Evolutionary conservation across 2,329 filamentous ascomycete species (phyloP), one percentile per base, ranked within the genome.

Genomic region (Beauveria rudraprayagi): DNA sequence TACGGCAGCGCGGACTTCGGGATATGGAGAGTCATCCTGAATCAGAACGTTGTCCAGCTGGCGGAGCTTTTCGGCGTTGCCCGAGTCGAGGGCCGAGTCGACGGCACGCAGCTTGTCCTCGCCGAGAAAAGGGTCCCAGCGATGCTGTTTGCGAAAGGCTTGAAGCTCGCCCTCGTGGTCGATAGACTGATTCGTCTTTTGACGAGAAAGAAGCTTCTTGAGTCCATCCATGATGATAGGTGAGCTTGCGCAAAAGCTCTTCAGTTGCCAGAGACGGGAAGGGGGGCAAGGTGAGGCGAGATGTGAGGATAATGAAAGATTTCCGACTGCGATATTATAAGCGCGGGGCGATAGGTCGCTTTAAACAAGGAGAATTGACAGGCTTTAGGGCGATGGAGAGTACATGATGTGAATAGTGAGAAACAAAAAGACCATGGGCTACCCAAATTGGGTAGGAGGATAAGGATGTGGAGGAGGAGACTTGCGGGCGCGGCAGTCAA

Each of bases 101-200:
- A 84, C 75, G 62, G 75, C 77, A n/a, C 83, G 77, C 51, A 79
- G 74, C 28, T 81, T 76, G 55, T 82, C 79, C 44, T 80, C 70
- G 2, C 80, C 79, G 61, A 86, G 67, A 63, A 84, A 84, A 50
- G 81, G 82, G 67, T 85, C 83, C 75, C 80, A 83, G 56, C 78
- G 75, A 66, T 84, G 82, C 63, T 80, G 76, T 57, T 77, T 73
- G 66, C 78, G 76, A 64, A 83, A 77, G 51, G 77, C 67, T 55
- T 73, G 72, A 55, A 77, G 67, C 61, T 72, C 69, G 30, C 61
- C 63, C 47, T 72, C 69, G 37, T 63, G 59, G 50, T 65, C 54
- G 26, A n/a, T 47, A 37, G 60, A 61, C 60, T 61, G 44, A 2
- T 26, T 55, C 46, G 60, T 61, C 53, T 61, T 52, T 56, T 56